Evolutionary conservation across 1,139 yeast species (phyloP).

Genomic region (Nakaseomyces bracarensis): DNA sequence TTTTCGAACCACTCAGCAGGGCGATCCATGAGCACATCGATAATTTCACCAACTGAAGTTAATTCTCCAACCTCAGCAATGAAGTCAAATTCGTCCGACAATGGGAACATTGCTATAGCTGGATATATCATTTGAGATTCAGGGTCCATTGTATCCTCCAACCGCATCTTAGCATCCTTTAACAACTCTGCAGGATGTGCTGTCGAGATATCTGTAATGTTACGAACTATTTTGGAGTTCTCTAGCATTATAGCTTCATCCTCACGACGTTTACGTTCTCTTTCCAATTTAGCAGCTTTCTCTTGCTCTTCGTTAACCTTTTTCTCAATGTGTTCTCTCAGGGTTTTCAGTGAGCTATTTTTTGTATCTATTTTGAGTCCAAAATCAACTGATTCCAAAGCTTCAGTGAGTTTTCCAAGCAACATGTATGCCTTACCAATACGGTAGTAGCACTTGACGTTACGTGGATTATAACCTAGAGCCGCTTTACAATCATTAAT

Average conservation of each 20-base stretch:
- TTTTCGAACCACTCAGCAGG: slow-evolving; percentile 67
- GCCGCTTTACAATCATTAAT: slow-evolving; percentile 80
- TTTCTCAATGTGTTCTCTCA: slow-evolving; percentile 36
- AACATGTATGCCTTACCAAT: slow-evolving; percentile 74
- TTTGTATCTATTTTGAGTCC: slow-evolving; percentile 56
- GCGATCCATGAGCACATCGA: slow-evolving; percentile 50
- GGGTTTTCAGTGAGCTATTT: slow-evolving; percentile 45
- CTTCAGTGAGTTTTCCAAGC: slow-evolving; percentile 64
- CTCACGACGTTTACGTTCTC: slow-evolving; percentile 23
- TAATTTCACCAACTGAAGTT: slow-evolving; percentile 50
- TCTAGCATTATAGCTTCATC: slow-evolving; percentile 34
- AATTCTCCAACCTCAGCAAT: slow-evolving; percentile 67
- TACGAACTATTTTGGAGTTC: slow-evolving; percentile 50
- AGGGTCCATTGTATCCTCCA: slow-evolving; percentile 66
- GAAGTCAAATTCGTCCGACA: slow-evolving; percentile 77
- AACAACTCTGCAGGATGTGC: slow-evolving; percentile 39
- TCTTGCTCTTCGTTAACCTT: slow-evolving; percentile 33
- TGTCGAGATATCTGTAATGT: slow-evolving; percentile 42
- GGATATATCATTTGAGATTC: slow-evolving; percentile 78
- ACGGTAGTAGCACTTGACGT: slow-evolving; percentile 77
- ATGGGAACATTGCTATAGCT: slow-evolving; percentile 72
- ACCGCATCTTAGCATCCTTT: slow-evolving; percentile 35
- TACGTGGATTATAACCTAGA: slow-evolving; percentile 54
- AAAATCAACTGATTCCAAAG: slow-evolving; percentile 54
- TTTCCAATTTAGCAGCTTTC: slow-evolving; percentile 23